Conservation (phyloP, 2,329 filamentous ascomycete species). For the Trichophyton schoenleinii region DNA sequence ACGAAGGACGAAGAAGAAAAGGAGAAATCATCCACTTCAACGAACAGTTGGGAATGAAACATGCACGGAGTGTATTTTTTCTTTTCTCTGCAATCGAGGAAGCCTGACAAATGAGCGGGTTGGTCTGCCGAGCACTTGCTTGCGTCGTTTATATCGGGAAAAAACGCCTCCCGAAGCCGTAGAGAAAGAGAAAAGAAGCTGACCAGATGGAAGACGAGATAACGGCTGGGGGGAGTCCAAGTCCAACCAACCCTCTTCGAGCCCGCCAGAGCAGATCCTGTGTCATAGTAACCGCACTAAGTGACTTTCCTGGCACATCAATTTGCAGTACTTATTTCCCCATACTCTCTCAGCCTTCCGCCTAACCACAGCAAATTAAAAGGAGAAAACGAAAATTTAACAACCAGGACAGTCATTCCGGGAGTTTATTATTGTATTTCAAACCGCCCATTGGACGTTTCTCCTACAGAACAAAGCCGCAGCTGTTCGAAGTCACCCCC, state of each 20-base stretch:
- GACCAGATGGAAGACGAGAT: neutral
- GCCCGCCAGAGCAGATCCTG: neutral
- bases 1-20: neutral
- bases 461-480: neutral
- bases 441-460: neutral
- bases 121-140: neutral
- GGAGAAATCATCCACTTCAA: neutral
- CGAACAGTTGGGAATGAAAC: neutral
- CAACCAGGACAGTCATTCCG: neutral
- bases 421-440: neutral
- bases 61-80: neutral
- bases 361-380: neutral
- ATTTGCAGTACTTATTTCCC: neutral
- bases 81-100: neutral
- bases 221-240: neutral
- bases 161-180: neutral
- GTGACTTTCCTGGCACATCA: neutral
- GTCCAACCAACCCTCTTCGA: neutral
- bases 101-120: neutral
- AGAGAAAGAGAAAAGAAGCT: neutral
- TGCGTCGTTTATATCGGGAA: neutral
- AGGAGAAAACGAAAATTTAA: neutral
- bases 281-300: constrained; percentile 1
- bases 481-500: neutral
- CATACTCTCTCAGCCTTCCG: neutral